Conservation (phyloP, 2,329 filamentous ascomycete genomes). For the Coniochaeta sp. region DNA sequence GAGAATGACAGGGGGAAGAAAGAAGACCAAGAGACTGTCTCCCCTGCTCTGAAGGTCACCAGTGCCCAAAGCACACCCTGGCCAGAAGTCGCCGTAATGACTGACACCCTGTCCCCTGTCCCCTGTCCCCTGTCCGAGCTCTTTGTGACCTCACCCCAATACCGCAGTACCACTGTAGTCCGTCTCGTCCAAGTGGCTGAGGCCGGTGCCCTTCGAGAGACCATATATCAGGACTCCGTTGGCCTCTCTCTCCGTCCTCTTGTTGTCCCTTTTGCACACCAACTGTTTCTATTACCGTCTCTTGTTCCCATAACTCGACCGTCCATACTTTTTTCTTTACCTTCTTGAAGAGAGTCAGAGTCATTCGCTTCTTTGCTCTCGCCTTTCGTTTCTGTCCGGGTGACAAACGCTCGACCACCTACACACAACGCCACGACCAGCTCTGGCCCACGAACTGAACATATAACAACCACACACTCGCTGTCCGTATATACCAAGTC, state of each 20-base stretch:
- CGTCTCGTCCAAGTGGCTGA: conserved; percentile 1
- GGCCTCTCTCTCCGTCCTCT: conserved; percentile 2
- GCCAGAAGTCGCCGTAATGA: background rate
- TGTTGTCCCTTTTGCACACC: conserved; percentile 10
- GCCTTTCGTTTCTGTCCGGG: conserved; percentile 17
- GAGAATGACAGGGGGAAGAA: background rate
- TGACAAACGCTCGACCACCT: conserved; percentile 14
- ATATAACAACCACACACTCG: conserved; percentile 7
- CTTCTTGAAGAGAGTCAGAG: conserved; percentile 32
- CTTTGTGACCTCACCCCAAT: background rate
- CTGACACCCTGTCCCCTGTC: too few relatives aligned
- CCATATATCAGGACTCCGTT: conserved; percentile 4
- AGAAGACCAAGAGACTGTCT: background rate
- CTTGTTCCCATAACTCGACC: too few relatives aligned
- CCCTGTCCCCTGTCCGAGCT: background rate
- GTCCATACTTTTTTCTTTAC: conserved; percentile 22
- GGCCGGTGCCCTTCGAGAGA: background rate
- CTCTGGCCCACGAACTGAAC: conserved; percentile 4
- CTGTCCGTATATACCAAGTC: conserved; percentile 7
- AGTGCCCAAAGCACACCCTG: background rate
- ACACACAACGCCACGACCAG: background rate
- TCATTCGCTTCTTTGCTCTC: conserved; percentile 51
- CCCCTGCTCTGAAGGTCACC: background rate
- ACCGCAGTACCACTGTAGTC: too few relatives aligned
- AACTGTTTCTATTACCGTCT: conserved; percentile 13